phyloP scores from a whole-genome alignment of 2,329 filamentous ascomycete species.

The Ophiocordyceps camponoti-floridani region DNA sequence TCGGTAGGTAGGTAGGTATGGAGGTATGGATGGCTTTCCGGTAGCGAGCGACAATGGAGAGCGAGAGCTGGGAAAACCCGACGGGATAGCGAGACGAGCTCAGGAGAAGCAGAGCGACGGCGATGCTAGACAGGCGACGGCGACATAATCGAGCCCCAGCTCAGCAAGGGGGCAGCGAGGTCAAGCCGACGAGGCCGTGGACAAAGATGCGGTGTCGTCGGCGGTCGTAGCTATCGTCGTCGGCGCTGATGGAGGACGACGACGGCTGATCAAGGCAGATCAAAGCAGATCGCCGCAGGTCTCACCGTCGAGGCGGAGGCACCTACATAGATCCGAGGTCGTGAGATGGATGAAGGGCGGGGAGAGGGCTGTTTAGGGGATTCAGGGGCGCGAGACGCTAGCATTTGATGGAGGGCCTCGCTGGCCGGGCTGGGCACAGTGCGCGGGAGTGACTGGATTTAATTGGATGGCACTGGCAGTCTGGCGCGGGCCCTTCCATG shows the following conservation, averaged over 20 bases:
- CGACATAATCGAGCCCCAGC: not conserved
- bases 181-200: not conserved
- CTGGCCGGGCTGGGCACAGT: too few species aligned
- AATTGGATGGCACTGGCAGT: not conserved
- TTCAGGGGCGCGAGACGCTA: conserved; percentile 2
- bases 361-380: not conserved
- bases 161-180: not conserved
- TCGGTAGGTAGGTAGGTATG: not conserved
- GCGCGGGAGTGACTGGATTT: too few species aligned
- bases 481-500: not conserved
- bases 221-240: too few species aligned
- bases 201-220: not conserved
- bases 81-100: conserved; percentile 7
- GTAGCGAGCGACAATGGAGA: conserved; percentile 4
- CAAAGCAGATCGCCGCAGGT: conserved; percentile 4
- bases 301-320: conserved; percentile 4
- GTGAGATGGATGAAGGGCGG: not conserved
- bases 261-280: conserved; percentile 1
- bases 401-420: not conserved
- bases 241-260: conserved; percentile 1
- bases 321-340: not conserved
- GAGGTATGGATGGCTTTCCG: not conserved
- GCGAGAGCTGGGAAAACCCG: conserved; percentile 10
- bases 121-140: not conserved
- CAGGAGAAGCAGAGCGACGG: conserved; percentile 3